Evolutionary conservation across 306 rosid genomes (phyloP).

Genomic region (Trichosanthes truncata): DNA sequence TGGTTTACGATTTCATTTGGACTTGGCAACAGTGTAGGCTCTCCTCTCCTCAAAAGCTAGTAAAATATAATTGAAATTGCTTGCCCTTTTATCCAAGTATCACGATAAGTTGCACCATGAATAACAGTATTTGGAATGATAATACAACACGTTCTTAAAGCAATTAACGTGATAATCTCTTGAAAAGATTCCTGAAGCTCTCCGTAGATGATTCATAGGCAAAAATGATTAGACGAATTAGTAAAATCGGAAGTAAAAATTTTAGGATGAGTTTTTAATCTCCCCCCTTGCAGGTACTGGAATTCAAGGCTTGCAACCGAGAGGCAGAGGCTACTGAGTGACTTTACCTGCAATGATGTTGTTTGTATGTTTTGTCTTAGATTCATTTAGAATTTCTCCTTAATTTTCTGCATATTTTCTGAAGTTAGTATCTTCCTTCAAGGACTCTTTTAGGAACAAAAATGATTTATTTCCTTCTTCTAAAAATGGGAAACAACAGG

Average conservation of each 20-base stretch:
- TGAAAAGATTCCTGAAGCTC: not conserved
- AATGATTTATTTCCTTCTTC: not conserved
- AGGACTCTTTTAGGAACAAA: not conserved
- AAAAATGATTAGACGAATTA: not conserved
- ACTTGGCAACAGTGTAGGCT: constrained; percentile 85
- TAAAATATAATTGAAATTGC: constrained; percentile 8
- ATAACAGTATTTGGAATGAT: not conserved
- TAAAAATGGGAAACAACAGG: constrained; percentile 35
- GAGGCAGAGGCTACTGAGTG: constrained; percentile 67
- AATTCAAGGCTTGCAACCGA: constrained; percentile 90
- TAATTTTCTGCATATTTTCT: not conserved
- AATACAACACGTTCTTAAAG: not conserved
- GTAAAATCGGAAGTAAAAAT: not conserved
- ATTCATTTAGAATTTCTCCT: not conserved
- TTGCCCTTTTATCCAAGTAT: not conserved
- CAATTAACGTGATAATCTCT: not conserved
- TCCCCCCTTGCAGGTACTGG: constrained; percentile 66
- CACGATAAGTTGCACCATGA: not conserved
- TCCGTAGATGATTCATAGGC: not conserved
- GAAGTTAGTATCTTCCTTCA: not conserved
- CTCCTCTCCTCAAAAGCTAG: constrained; percentile 20
- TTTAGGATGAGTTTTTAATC: constrained; percentile 6
- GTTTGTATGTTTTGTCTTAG: constrained; percentile 53
- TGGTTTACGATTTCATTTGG: constrained; percentile 81
- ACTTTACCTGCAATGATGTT: constrained; percentile 61